Conservation (phyloP, 1,284 basidiomycete species). For the Cryptococcus jaspeensis region DNA sequence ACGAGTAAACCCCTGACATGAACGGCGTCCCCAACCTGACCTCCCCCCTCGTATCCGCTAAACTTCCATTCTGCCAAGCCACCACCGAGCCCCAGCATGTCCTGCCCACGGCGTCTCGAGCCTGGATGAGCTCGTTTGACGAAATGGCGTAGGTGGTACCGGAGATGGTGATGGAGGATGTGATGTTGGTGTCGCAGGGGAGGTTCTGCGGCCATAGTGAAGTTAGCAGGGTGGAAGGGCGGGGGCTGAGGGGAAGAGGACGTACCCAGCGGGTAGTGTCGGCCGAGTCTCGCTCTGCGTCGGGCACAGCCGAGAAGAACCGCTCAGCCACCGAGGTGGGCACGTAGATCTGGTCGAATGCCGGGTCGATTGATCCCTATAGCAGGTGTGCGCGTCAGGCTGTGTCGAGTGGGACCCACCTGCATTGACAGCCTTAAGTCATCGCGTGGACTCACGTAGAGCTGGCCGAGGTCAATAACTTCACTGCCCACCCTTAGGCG, state of each 20-base stretch:
- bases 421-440: neutral
- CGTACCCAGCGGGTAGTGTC: conserved; percentile 40
- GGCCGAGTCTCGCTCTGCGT: conserved; percentile 22
- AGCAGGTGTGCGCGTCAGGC: neutral
- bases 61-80: conserved; percentile 40
- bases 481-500: conserved; percentile 25
- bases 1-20: conserved; percentile 46
- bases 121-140: conserved; percentile 29
- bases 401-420: neutral
- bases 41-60: conserved; percentile 36
- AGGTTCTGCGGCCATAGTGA: conserved; percentile 31
- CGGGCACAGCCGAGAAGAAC: conserved; percentile 28
- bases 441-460: conserved; percentile 18
- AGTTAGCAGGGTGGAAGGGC: neutral
- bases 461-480: conserved; percentile 20
- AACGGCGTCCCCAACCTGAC: conserved; percentile 47
- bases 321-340: conserved; percentile 31
- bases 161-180: conserved; percentile 33
- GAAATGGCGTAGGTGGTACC: conserved; percentile 35
- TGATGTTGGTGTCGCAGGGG: conserved; percentile 40
- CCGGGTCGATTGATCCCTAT: conserved; percentile 44
- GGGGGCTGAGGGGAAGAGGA: neutral
- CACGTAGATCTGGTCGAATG: conserved; percentile 40
- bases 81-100: conserved; percentile 44
- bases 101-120: conserved; percentile 20